phyloP scores from a whole-genome alignment of 257 asterid species.

The Przewalskia tangutica region DNA sequence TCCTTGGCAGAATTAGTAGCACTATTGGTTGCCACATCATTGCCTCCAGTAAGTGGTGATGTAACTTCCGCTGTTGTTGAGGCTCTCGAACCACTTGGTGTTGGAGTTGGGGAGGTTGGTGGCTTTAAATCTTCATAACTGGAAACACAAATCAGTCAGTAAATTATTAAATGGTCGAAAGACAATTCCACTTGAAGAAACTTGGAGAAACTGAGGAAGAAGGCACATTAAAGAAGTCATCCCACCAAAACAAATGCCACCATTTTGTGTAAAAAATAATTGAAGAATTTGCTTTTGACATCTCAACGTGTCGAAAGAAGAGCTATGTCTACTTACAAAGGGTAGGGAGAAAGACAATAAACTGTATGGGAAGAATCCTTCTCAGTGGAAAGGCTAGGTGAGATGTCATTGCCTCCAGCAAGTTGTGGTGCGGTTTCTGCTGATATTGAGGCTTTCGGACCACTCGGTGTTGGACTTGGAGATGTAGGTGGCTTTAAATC shows the following conservation, averaged over 20 bases:
- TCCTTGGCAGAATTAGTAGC: not conserved
- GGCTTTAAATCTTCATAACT: constrained; percentile 68
- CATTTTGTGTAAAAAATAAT: not conserved
- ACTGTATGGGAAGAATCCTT: constrained; percentile 2
- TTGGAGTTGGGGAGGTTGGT: constrained; percentile 56
- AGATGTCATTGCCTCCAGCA: constrained; percentile 21
- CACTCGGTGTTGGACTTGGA: constrained; percentile 53
- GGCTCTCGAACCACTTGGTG: constrained; percentile 35
- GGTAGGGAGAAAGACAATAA: constrained; percentile 23
- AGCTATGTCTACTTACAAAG: constrained; percentile 24
- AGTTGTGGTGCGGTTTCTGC: constrained; percentile 15
- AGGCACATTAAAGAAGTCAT: not conserved
- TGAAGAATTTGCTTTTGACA: not conserved
- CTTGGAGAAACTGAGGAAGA: not conserved
- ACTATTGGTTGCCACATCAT: constrained; percentile 18
- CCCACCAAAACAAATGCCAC: not conserved
- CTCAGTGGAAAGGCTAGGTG: constrained; percentile 6
- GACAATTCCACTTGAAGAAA: not conserved
- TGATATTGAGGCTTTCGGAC: constrained; percentile 22
- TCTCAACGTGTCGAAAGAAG: not conserved
- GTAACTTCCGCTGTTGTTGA: constrained; percentile 14
- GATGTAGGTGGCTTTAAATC: constrained; percentile 67
- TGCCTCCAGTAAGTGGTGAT: constrained; percentile 21
- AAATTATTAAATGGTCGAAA: not conserved
- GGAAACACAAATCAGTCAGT: constrained; percentile 11